Evolutionary conservation across 352 stramenopile genomes (phyloP).

Genomic region (Globisporangium nagaii): DNA sequence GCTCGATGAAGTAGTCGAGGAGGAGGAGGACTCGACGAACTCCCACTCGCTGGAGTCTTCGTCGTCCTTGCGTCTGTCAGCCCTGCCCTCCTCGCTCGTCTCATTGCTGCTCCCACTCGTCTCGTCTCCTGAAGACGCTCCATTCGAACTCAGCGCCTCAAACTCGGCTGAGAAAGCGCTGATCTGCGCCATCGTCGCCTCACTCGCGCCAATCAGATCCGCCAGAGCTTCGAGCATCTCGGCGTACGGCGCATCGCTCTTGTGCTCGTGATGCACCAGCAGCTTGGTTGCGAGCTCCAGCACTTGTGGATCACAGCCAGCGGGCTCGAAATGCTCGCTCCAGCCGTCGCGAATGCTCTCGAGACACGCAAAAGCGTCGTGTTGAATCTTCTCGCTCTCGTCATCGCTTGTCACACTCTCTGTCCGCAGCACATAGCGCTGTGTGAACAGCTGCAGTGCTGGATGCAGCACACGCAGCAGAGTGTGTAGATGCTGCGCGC

Average conservation of each 20-base stretch:
- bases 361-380: neutral
- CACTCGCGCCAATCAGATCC: neutral
- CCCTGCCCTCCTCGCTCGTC: too few relatives aligned
- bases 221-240: neutral
- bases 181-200: neutral
- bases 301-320: neutral
- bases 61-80: neutral
- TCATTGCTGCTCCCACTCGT: neutral
- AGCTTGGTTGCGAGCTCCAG: neutral
- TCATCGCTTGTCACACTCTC: neutral
- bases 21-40: neutral
- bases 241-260: neutral
- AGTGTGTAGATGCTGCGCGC: neutral
- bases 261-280: neutral
- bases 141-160: neutral
- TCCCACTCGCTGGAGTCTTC: neutral
- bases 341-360: neutral
- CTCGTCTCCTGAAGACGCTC: neutral
- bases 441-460: neutral
- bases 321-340: neutral
- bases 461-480: neutral
- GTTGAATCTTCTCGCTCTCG: neutral
- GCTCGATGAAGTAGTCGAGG: too few relatives aligned
- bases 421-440: neutral
- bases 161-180: neutral